Evolutionary conservation across 805 yeast genomes (phyloP).

Genomic region (Ogataea haglerorum): DNA sequence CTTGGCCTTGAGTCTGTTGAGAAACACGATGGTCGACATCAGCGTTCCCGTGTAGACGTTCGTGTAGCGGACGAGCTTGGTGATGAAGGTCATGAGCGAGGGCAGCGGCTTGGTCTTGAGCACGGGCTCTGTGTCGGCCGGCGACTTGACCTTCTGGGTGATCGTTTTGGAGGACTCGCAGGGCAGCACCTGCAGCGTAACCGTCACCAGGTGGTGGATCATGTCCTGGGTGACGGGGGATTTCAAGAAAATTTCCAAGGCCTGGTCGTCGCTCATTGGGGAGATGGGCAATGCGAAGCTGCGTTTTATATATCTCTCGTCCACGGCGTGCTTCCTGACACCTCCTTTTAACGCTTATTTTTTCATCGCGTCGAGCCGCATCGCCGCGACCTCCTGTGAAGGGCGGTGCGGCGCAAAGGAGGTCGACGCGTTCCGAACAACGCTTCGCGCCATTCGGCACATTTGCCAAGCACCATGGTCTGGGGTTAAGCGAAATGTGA

Average conservation of each 20-base stretch:
- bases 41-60: conserved; percentile 80
- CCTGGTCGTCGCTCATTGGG: conserved; percentile 48
- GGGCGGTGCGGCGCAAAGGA: conserved; percentile 7
- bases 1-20: conserved; percentile 56
- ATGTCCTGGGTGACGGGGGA: conserved; percentile 73
- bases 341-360: conserved; percentile 10
- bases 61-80: conserved; percentile 67
- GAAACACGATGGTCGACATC: conserved; percentile 66
- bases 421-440: background rate
- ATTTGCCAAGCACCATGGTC: background rate
- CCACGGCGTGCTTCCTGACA: conserved; percentile 5
- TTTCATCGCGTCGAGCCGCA: conserved; percentile 7
- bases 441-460: background rate
- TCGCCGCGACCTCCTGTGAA: conserved; percentile 5
- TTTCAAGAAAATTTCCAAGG: conserved; percentile 54
- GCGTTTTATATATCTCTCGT: conserved; percentile 1
- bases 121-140: conserved; percentile 31
- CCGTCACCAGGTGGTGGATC: conserved; percentile 65
- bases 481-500: background rate
- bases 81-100: conserved; percentile 70
- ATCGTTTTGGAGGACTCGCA: conserved; percentile 42
- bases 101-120: conserved; percentile 48
- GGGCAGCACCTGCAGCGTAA: conserved; percentile 65
- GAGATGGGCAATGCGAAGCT: background rate
- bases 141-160: conserved; percentile 33